Conservation (phyloP, 2,329 filamentous ascomycete genomes). For the Meredithiella fracta region DNA sequence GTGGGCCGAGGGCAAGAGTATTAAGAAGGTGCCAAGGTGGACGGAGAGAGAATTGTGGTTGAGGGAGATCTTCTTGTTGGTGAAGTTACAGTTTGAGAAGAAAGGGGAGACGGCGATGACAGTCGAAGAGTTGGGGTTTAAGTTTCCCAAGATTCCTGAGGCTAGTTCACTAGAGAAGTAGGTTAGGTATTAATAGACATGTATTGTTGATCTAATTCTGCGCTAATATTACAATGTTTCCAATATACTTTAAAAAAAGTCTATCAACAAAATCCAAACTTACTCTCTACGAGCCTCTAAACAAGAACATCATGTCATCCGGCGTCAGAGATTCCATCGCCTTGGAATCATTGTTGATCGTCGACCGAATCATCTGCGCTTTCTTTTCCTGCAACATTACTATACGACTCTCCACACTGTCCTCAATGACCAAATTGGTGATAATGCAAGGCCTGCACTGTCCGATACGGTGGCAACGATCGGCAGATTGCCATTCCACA, state of each 20-base stretch:
- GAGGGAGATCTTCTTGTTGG: constrained; percentile 47
- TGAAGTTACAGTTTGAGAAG: constrained; percentile 55
- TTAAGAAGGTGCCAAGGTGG: constrained; percentile 53
- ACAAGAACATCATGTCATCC: constrained; percentile 91
- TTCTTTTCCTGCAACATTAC: constrained; percentile 97
- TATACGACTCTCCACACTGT: constrained; percentile 92
- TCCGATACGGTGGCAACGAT: constrained; percentile 86
- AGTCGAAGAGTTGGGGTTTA: constrained; percentile 57
- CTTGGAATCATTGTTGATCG: constrained; percentile 81
- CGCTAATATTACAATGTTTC: background rate
- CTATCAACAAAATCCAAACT: background rate
- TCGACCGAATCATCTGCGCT: constrained; percentile 92
- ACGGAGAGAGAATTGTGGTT: constrained; percentile 55
- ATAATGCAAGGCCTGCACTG: constrained; percentile 89
- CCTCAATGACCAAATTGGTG: constrained; percentile 87
- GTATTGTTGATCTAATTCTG: background rate
- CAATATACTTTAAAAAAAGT: background rate
- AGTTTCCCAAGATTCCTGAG: constrained; percentile 24
- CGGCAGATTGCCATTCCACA: constrained; percentile 97
- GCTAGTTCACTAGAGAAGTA: constrained; percentile 13
- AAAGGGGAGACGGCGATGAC: constrained; percentile 47
- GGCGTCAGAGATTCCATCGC: constrained; percentile 83
- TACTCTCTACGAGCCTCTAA: constrained; percentile 23
- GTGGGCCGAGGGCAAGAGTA: constrained; percentile 37
- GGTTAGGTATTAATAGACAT: background rate